phyloP scores from a whole-genome alignment of 2,329 filamentous ascomycete species.

The Stagonosporopsis chrysanthemi region DNA sequence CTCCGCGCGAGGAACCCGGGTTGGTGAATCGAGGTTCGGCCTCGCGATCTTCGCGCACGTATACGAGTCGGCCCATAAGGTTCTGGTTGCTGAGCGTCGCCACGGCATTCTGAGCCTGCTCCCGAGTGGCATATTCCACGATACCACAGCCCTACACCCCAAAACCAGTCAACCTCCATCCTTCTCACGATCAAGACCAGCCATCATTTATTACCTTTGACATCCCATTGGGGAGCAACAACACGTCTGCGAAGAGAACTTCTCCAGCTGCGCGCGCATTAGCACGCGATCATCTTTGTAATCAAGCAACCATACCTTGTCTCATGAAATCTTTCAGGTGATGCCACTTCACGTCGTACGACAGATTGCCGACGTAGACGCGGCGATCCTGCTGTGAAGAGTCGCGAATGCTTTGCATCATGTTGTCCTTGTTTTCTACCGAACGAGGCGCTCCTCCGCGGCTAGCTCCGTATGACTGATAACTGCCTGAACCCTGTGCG shows the following conservation, averaged over 20 bases:
- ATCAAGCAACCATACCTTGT: constrained; percentile 74
- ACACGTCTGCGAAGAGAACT: constrained; percentile 98
- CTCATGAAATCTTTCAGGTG: constrained; percentile 99
- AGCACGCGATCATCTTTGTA: constrained; percentile 33
- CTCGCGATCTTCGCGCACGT: constrained; percentile 98
- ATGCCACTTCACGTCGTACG: constrained; percentile 99
- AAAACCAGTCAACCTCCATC: constrained; percentile 99
- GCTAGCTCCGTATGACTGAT: constrained; percentile 64
- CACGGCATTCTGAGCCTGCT: constrained; percentile 98
- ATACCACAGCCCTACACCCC: constrained; percentile 99
- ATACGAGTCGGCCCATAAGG: constrained; percentile 97
- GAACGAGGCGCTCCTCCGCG: constrained; percentile 62
- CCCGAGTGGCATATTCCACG: constrained; percentile 99
- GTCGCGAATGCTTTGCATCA: constrained; percentile 94
- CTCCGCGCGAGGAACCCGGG: constrained; percentile 63
- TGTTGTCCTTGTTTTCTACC: constrained; percentile 90
- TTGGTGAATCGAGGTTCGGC: constrained; percentile 95
- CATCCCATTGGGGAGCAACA: constrained; percentile 99
- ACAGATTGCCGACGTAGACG: constrained; percentile 98
- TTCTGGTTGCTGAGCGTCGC: constrained; percentile 98
- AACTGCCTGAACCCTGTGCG: constrained; percentile 73
- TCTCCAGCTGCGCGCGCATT: constrained; percentile 79
- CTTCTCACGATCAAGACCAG: constrained; percentile 76
- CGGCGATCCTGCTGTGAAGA: constrained; percentile 98
- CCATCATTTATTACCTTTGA: constrained; percentile 99